phyloP scores from a whole-genome alignment of 345 rosid species.

The Populus pruinosa region DNA sequence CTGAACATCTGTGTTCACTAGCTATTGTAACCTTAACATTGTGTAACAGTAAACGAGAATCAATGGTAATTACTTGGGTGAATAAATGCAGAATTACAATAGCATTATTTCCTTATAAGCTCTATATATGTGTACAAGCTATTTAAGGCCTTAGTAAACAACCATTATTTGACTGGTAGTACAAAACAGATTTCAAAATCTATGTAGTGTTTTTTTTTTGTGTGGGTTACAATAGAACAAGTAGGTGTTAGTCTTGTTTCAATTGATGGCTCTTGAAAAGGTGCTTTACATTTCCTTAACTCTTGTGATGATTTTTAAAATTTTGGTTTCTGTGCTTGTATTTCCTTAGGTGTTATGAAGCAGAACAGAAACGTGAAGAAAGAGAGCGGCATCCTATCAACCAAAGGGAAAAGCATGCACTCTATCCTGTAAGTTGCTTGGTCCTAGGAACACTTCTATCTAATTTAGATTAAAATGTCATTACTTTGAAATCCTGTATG shows the following conservation, averaged over 20 bases:
- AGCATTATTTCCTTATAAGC: not conserved
- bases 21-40: not conserved
- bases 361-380: slow-evolving; percentile 79
- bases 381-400: slow-evolving; percentile 82
- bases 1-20: not conserved
- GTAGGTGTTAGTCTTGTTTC: not conserved
- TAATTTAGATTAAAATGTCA: not conserved
- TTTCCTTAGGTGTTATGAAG: slow-evolving; percentile 72
- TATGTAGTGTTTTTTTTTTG: too few relatives aligned
- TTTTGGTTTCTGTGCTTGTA: slow-evolving; percentile 21
- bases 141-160: not conserved
- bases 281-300: not conserved
- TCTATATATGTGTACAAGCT: not conserved
- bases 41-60: not conserved
- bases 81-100: not conserved
- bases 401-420: slow-evolving; percentile 64
- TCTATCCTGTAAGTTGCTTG: slow-evolving; percentile 65
- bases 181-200: not conserved
- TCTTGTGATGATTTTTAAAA: not conserved
- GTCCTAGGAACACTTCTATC: not conserved
- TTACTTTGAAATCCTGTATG: not conserved
- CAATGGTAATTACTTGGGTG: not conserved
- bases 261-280: not conserved
- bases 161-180: not conserved
- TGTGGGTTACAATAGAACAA: not conserved